Percentiles rank a stretch among this genome's conserved stretches.
These are phyloP conservation scores for Viridothelium virens DNA, from an alignment of 495 filamentous ascomycete species.

Conservation along the genomic window DNA sequence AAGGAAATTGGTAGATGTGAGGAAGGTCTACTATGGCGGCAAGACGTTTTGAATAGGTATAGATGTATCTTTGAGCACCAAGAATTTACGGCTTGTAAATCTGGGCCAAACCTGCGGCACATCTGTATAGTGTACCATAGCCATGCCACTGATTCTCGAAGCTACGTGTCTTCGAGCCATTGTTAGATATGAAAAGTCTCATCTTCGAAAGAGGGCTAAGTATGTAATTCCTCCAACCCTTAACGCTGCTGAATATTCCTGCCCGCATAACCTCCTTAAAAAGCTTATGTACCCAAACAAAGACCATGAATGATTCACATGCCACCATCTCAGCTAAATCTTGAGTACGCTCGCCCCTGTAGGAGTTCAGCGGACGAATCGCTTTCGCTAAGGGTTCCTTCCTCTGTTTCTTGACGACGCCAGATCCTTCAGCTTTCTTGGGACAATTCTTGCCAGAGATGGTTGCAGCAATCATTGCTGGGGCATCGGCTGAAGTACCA, in stretches of 20 bases:
- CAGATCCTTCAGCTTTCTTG: slow-evolving; percentile 12
- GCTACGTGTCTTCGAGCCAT: no score
- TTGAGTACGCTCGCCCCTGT: background rate
- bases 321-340: background rate
- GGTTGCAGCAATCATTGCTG: slow-evolving; percentile 7
- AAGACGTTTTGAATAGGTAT: slow-evolving; percentile 31
- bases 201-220: background rate
- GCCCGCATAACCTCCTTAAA: background rate
- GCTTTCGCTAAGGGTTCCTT: slow-evolving; percentile 7
- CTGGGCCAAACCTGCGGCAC: background rate
- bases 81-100: background rate
- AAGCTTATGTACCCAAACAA: background rate
- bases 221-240: background rate
- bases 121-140: background rate
- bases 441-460: background rate
- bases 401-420: slow-evolving; percentile 12
- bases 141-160: background rate
- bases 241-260: background rate
- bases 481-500: slow-evolving; percentile 1
- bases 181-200: background rate
- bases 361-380: slow-evolving; percentile 9
- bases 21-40: slow-evolving; percentile 95
- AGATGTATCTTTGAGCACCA: background rate
- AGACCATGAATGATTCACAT: background rate
- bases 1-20: slow-evolving; percentile 88